These are phyloP conservation scores for Trichoderma cornu-damae DNA, from an alignment of 2,329 filamentous ascomycete genomes.

Conservation along the genomic window DNA sequence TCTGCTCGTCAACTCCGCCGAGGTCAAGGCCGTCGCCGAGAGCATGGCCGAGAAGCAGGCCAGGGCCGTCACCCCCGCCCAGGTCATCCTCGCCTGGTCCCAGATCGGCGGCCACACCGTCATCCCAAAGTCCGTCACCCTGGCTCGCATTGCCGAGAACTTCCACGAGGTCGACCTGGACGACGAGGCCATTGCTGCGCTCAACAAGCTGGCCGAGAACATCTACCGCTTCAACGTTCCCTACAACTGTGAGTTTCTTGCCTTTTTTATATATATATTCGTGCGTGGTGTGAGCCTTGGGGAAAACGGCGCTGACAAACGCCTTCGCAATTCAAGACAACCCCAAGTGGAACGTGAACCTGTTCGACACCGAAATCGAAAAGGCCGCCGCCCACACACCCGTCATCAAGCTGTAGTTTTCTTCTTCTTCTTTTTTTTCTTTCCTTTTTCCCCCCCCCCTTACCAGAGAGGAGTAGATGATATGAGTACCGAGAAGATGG, in stretches of 20 bases:
- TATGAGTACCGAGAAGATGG: not conserved
- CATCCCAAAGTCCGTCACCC: slow-evolving; percentile 70
- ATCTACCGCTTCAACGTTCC: slow-evolving; percentile 44
- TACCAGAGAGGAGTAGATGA: not conserved
- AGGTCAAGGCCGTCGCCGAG: slow-evolving; percentile 53
- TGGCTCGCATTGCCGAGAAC: slow-evolving; percentile 63
- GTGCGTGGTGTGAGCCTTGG: not conserved
- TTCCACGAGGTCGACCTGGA: slow-evolving; percentile 61
- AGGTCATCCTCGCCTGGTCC: slow-evolving; percentile 54
- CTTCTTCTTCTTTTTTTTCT: too few relatives aligned
- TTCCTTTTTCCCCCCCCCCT: too few relatives aligned
- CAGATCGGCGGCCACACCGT: slow-evolving; percentile 59
- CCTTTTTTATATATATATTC: not conserved
- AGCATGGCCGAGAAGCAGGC: slow-evolving; percentile 33
- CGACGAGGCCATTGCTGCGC: slow-evolving; percentile 53
- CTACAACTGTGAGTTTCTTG: slow-evolving; percentile 35
- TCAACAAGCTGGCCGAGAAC: slow-evolving; percentile 56
- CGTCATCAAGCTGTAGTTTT: slow-evolving; percentile 29
- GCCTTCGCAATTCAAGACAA: slow-evolving; percentile 35
- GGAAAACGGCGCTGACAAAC: not conserved
- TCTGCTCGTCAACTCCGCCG: slow-evolving; percentile 55
- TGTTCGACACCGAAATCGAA: slow-evolving; percentile 52
- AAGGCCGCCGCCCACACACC: slow-evolving; percentile 45
- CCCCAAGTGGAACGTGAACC: slow-evolving; percentile 52
- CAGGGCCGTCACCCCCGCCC: slow-evolving; percentile 39